A percentile compares a stretch with the other conserved stretches of the same genome.
phyloP scores from a whole-genome alignment of 2,329 filamentous ascomycete species.

The Coniochaeta ligniaria region DNA sequence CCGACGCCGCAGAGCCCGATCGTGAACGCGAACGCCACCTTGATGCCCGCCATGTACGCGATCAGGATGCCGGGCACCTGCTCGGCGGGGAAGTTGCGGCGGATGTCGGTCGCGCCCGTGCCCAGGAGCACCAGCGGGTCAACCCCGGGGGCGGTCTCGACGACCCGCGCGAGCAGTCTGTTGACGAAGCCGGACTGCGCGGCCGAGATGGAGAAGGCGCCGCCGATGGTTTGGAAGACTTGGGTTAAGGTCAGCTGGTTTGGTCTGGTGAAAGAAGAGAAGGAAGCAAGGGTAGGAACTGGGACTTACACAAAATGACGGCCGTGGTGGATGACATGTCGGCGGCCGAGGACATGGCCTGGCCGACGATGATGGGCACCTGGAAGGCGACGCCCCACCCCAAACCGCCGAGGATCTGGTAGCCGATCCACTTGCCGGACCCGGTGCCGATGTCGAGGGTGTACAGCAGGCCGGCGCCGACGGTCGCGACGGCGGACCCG shows the following conservation, averaged over 20 bases:
- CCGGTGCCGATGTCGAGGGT: slow-evolving; percentile 25
- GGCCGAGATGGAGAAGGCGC: slow-evolving; percentile 34
- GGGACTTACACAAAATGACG: slow-evolving; percentile 19
- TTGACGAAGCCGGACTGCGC: slow-evolving; percentile 32
- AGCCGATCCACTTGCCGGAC: slow-evolving; percentile 35
- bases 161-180: slow-evolving; percentile 17
- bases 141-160: slow-evolving; percentile 20
- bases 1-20: slow-evolving; percentile 30
- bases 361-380: slow-evolving; percentile 35
- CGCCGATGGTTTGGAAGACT: slow-evolving; percentile 35
- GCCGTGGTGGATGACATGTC: slow-evolving; percentile 20
- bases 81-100: slow-evolving; percentile 34
- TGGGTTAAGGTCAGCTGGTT: neutral
- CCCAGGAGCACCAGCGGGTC: slow-evolving; percentile 22
- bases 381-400: slow-evolving; percentile 37
- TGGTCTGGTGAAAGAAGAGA: neutral
- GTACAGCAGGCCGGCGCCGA: slow-evolving; percentile 29
- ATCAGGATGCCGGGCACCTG: slow-evolving; percentile 41
- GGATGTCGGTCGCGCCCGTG: slow-evolving; percentile 43
- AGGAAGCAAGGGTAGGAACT: neutral
- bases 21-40: slow-evolving; percentile 48
- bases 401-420: slow-evolving; percentile 38
- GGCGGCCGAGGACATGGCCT: slow-evolving; percentile 18
- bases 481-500: slow-evolving; percentile 25
- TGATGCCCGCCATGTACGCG: slow-evolving; percentile 55